Base-by-base conservation (phyloP, 768 basidiomycete species). In the Trametes punicea region DNA sequence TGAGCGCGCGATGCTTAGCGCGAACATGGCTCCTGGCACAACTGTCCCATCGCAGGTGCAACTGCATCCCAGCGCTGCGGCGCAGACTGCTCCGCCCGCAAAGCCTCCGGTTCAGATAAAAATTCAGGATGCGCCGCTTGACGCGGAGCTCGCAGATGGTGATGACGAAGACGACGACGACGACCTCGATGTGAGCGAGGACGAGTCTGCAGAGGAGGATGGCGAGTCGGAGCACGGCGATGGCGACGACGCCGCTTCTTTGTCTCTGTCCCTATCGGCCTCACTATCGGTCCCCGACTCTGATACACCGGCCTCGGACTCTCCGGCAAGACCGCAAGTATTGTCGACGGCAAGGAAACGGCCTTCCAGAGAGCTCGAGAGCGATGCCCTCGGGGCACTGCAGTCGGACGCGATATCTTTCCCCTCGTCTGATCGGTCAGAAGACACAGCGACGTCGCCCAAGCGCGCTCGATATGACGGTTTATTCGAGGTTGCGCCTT, bases 1-100 rank as follows among this genome's bases (percentile, higher is more conserved):
- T 67, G 82, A 87, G 59, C 81, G 88, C 23, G 82, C 88, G 7
- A 78, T 81, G 66, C 68, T 77, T 23, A 72, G 73, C 45, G 80
- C 79, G 5, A 82, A 80, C 55, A 73, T 77, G 26, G 71, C 71
- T 21, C 69, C 73, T 41, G 75, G 73, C 3, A 72, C 71, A 47
- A 67, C 67, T 27, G 69, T 71, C 4, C 65, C 62, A 33, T 56
- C 64, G 42, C 71, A 72, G 11, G 62, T 64, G 51, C 50, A 25
- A 26, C 59, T 42, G n/a, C 48, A 53, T n/a, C 36, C 55, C 8
- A 38, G 45, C 47, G 36, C 59, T 20, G 46, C 20, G 15, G 41
- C 38, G 33, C 52, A 46, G 34, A 18, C n/a, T 26, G 42, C 54
- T 4, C 27, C 48, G 10, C 51, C 26, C n/a, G n/a, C 31, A 9